phyloP scores from a whole-genome alignment of 2,329 filamentous ascomycete genomes.

The Fusarium irregulare region DNA sequence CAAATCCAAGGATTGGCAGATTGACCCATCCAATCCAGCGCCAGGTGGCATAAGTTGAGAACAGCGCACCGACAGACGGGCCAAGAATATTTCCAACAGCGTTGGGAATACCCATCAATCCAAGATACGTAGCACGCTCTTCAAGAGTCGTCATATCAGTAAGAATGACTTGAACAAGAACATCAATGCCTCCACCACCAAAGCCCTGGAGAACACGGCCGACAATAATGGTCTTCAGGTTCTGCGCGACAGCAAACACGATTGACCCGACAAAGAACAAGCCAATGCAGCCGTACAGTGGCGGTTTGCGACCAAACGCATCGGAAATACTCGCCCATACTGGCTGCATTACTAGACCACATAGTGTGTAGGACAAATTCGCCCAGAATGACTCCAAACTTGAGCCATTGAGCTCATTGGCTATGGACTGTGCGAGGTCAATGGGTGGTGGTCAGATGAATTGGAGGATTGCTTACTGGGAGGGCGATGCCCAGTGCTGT shows the following conservation, averaged over 20 bases:
- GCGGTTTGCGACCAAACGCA: conserved; percentile 21
- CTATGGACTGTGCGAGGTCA: conserved; percentile 1
- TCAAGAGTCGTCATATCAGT: conserved; percentile 16
- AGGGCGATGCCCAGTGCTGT: conserved; percentile 23
- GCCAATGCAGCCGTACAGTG: conserved; percentile 1
- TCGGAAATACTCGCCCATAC: conserved; percentile 21
- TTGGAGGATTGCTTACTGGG: not conserved
- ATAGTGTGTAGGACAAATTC: conserved; percentile 14
- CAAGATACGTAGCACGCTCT: conserved; percentile 10
- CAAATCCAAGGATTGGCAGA: conserved; percentile 9
- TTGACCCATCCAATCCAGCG: conserved; percentile 25
- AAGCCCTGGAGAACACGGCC: conserved; percentile 19
- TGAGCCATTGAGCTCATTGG: conserved; percentile 15
- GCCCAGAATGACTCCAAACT: conserved; percentile 25
- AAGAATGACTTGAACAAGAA: conserved; percentile 15
- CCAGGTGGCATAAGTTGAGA: conserved; percentile 13
- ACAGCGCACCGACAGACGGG: conserved; percentile 1
- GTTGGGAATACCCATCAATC: conserved; percentile 12
- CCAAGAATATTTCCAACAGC: conserved; percentile 16
- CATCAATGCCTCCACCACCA: conserved; percentile 17
- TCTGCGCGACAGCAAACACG: conserved; percentile 13
- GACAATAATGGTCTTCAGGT: conserved; percentile 12
- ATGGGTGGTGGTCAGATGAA: not conserved
- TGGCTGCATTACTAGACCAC: conserved; percentile 22
- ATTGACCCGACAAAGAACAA: conserved; percentile 15